These are phyloP conservation scores for Pistacia atlantica DNA, from an alignment of 345 rosid genomes.

Conservation along the genomic window DNA sequence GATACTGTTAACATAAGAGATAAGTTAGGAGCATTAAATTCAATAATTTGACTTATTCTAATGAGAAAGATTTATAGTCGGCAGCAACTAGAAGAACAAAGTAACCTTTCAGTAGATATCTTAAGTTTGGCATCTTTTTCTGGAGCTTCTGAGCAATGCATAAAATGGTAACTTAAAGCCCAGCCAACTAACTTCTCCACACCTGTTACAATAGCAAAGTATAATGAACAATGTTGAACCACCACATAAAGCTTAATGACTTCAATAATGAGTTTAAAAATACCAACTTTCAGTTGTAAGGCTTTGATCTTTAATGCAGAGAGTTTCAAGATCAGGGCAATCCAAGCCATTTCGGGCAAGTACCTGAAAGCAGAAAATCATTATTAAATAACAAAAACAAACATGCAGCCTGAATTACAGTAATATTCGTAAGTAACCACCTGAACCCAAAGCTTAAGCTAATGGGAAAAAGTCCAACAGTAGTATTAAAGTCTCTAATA, in stretches of 20 bases:
- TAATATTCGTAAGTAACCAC: too few species aligned
- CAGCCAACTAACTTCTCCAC: constrained; percentile 96
- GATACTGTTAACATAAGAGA: background rate
- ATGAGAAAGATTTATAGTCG: background rate
- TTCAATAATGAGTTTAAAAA: constrained; percentile 15
- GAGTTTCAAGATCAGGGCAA: constrained; percentile 76
- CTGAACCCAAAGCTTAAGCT: too few species aligned
- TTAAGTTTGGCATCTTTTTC: constrained; percentile 65
- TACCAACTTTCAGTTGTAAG: constrained; percentile 77
- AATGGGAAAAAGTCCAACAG: too few species aligned
- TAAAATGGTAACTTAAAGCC: constrained; percentile 82
- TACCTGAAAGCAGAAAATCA: constrained; percentile 50
- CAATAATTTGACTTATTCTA: background rate
- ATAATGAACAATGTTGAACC: background rate
- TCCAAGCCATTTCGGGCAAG: constrained; percentile 67
- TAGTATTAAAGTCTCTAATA: too few species aligned
- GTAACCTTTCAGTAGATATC: constrained; percentile 77
- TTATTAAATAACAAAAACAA: constrained; percentile 7
- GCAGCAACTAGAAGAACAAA: background rate
- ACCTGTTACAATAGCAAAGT: constrained; percentile 40
- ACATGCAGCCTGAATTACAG: background rate
- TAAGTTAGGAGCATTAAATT: background rate
- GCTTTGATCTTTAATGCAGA: constrained; percentile 81
- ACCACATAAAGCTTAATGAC: background rate
- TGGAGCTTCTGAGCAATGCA: constrained; percentile 65